Conservation (phyloP, 164 flowering plant species). For the Buxus sempervirens region DNA sequence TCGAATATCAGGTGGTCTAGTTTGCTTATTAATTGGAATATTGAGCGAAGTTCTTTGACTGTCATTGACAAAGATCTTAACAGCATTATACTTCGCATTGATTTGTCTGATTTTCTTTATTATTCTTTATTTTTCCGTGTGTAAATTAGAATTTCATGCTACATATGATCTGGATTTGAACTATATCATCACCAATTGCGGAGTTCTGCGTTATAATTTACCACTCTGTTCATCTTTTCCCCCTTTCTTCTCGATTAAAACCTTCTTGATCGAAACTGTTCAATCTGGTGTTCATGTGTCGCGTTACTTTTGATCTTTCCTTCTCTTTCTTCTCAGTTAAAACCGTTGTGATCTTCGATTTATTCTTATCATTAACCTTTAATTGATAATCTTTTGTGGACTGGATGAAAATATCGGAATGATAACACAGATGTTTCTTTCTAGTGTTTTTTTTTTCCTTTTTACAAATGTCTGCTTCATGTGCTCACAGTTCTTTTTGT, state of each 20-base stretch:
- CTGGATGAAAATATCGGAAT: no score
- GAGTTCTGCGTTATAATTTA: background rate
- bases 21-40: background rate
- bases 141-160: background rate
- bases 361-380: no score
- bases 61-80: background rate
- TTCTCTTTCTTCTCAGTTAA: no score
- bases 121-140: background rate
- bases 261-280: no score
- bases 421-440: no score
- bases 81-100: background rate
- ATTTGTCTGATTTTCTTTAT: background rate
- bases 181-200: background rate
- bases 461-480: no score
- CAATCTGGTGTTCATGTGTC: background rate
- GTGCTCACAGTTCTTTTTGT: constrained; percentile 58
- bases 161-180: background rate
- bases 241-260: no score
- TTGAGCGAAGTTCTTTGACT: background rate
- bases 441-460: no score
- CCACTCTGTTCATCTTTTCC: no score
- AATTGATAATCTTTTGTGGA: no score
- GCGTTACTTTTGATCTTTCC: background rate
- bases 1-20: background rate
- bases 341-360: no score